These are phyloP conservation scores for Solanum appendiculatum DNA, from an alignment of 257 asterid species.

Conservation along the genomic window DNA sequence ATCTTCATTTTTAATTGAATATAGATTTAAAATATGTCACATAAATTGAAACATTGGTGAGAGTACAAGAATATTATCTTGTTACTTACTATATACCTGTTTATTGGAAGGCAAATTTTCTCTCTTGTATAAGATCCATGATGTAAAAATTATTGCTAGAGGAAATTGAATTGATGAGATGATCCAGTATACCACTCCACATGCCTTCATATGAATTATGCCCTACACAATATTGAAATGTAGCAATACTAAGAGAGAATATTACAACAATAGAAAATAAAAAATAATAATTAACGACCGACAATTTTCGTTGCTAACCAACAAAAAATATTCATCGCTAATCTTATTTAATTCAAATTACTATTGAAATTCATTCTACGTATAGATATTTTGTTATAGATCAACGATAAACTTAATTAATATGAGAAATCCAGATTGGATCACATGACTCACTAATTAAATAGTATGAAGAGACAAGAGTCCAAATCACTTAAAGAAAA, in stretches of 20 bases:
- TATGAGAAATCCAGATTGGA: too few species aligned
- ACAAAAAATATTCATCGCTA: neutral
- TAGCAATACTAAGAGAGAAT: neutral
- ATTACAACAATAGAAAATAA: too few species aligned
- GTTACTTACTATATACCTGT: slow-evolving; percentile 23
- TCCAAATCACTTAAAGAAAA: neutral
- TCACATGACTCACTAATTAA: neutral
- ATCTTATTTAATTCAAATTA: neutral
- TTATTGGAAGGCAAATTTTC: slow-evolving; percentile 8
- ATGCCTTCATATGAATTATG: slow-evolving; percentile 39
- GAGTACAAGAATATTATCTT: neutral
- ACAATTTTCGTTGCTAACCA: neutral
- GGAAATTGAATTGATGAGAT: slow-evolving; percentile 69
- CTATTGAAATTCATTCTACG: neutral
- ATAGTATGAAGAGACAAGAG: neutral
- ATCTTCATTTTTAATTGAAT: neutral
- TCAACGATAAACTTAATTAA: too few species aligned
- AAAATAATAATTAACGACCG: neutral
- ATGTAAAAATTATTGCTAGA: slow-evolving; percentile 50
- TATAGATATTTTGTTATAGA: neutral
- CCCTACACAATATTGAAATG: slow-evolving; percentile 36
- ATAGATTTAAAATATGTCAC: neutral
- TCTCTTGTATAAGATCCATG: slow-evolving; percentile 36
- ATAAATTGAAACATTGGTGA: neutral
- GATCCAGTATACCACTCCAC: slow-evolving; percentile 84